Evolutionary conservation across 1,284 basidiomycete genomes (phyloP).

Genomic region (Pseudozyma tsukubaensis): DNA sequence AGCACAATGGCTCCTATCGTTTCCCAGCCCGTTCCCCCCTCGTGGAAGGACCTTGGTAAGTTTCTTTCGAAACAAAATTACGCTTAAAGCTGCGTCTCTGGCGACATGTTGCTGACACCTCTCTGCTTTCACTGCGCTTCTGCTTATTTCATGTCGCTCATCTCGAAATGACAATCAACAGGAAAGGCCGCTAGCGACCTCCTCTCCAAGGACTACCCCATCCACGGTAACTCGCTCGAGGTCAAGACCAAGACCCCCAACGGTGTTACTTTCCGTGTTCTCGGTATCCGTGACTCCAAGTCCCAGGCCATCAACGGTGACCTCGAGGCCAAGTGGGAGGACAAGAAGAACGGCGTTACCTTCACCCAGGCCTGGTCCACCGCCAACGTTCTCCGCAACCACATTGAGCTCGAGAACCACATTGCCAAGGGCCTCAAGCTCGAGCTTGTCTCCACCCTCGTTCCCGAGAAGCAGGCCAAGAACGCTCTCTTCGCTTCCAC

Average conservation of each 20-base stretch:
- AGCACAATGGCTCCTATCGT: conserved; percentile 44
- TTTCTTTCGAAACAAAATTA: too few relatives aligned
- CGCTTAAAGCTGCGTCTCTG: too few relatives aligned
- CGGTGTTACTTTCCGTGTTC: conserved; percentile 70
- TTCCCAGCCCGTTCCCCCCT: conserved; percentile 65
- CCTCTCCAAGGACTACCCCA: conserved; percentile 91
- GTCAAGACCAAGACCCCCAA: conserved; percentile 93
- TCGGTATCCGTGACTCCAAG: conserved; percentile 68
- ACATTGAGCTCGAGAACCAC: conserved; percentile 96
- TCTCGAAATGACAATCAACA: background rate
- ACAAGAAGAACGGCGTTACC: conserved; percentile 67
- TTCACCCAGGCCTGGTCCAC: conserved; percentile 80
- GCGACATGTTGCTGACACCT: too few relatives aligned
- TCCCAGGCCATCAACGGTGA: conserved; percentile 67
- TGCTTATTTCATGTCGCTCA: background rate
- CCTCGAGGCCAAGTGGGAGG: conserved; percentile 68
- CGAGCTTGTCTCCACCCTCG: conserved; percentile 85
- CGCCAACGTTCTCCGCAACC: conserved; percentile 85
- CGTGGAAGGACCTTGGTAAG: conserved; percentile 72
- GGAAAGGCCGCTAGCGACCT: conserved; percentile 87
- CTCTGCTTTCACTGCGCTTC: conserved; percentile 29
- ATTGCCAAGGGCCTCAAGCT: conserved; percentile 96
- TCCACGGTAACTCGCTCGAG: conserved; percentile 75
- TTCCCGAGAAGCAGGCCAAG: conserved; percentile 79
- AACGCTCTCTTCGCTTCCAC: conserved; percentile 81